Evolutionary conservation across 2,329 filamentous ascomycete genomes (phyloP).

Genomic region (Ilyonectria mors-panacis): DNA sequence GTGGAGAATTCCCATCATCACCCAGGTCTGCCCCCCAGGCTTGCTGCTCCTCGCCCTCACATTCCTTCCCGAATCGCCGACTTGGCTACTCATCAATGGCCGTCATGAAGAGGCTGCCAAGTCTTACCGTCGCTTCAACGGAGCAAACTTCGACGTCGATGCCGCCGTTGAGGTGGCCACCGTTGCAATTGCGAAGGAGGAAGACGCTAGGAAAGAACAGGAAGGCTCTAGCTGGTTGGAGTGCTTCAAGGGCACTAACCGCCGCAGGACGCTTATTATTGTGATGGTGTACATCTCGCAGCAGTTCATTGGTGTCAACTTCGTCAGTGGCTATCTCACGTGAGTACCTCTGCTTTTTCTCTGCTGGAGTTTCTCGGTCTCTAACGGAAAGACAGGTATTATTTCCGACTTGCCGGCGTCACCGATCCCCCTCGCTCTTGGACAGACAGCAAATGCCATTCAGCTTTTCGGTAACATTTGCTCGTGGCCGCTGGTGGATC

Average conservation of each 20-base stretch:
- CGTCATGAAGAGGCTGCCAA: slow-evolving; percentile 34
- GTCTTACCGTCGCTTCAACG: slow-evolving; percentile 44
- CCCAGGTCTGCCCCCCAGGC: slow-evolving; percentile 48
- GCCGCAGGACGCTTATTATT: slow-evolving; percentile 49
- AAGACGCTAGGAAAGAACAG: slow-evolving; percentile 42
- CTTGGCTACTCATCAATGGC: slow-evolving; percentile 33
- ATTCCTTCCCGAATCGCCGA: slow-evolving; percentile 33
- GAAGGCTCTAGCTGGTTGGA: slow-evolving; percentile 44
- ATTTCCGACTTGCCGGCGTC: slow-evolving; percentile 48
- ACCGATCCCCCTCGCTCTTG: slow-evolving; percentile 48
- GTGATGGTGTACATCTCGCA: slow-evolving; percentile 52
- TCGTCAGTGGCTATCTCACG: slow-evolving; percentile 49
- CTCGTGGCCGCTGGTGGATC: slow-evolving; percentile 51
- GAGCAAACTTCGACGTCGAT: slow-evolving; percentile 45
- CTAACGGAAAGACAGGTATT: slow-evolving; percentile 35
- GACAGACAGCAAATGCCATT: slow-evolving; percentile 48
- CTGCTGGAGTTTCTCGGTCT: fast-evolving
- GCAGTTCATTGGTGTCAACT: slow-evolving; percentile 50
- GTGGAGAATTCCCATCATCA: slow-evolving; percentile 51
- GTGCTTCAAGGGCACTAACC: slow-evolving; percentile 48
- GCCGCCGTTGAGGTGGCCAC: slow-evolving; percentile 34
- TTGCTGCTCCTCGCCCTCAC: slow-evolving; percentile 36
- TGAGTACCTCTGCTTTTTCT: background rate
- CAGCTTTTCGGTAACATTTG: slow-evolving; percentile 50
- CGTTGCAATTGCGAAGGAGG: slow-evolving; percentile 43